Conservation (phyloP, 306 rosid genomes). For the Astragalus membranaceus region DNA sequence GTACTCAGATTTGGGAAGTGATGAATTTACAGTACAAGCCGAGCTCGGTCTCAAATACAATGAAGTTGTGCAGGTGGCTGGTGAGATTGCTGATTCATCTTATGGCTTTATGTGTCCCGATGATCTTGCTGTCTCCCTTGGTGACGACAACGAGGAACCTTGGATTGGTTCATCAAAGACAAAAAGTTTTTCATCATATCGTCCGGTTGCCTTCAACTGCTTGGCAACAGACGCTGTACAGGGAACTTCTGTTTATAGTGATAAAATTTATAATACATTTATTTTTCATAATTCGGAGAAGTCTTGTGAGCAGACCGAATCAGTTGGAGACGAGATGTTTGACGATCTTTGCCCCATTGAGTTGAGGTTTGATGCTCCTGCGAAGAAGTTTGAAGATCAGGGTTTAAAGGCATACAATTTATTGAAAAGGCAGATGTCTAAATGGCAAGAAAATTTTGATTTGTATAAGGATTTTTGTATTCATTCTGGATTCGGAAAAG, state of each 20-base stretch:
- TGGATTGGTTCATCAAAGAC: slow-evolving; percentile 28
- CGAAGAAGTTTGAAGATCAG: slow-evolving; percentile 23
- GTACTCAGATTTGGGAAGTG: slow-evolving; percentile 23
- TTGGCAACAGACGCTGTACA: background rate
- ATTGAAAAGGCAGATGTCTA: slow-evolving; percentile 47
- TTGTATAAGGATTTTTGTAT: slow-evolving; percentile 27
- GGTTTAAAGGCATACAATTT: slow-evolving; percentile 40
- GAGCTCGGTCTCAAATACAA: slow-evolving; percentile 32
- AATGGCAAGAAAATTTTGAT: slow-evolving; percentile 43
- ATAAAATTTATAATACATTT: slow-evolving; percentile 34
- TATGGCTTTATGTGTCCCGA: slow-evolving; percentile 9
- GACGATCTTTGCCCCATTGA: slow-evolving; percentile 50
- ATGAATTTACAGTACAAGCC: slow-evolving; percentile 36
- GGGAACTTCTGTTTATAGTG: slow-evolving; percentile 22
- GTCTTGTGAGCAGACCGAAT: slow-evolving; percentile 26
- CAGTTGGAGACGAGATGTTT: slow-evolving; percentile 34
- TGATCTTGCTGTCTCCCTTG: slow-evolving; percentile 44
- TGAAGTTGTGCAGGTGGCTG: slow-evolving; percentile 41
- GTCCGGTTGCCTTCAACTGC: slow-evolving; percentile 26
- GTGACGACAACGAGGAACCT: slow-evolving; percentile 39
- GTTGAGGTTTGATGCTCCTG: slow-evolving; percentile 44
- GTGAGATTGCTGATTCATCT: slow-evolving; percentile 26
- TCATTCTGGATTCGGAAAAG: slow-evolving; percentile 22
- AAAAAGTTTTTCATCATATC: slow-evolving; percentile 31
- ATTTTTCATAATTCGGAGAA: too few relatives aligned